Conservation (phyloP, 805 yeast species). For the Cyberlindnera euphorbiiphila region DNA sequence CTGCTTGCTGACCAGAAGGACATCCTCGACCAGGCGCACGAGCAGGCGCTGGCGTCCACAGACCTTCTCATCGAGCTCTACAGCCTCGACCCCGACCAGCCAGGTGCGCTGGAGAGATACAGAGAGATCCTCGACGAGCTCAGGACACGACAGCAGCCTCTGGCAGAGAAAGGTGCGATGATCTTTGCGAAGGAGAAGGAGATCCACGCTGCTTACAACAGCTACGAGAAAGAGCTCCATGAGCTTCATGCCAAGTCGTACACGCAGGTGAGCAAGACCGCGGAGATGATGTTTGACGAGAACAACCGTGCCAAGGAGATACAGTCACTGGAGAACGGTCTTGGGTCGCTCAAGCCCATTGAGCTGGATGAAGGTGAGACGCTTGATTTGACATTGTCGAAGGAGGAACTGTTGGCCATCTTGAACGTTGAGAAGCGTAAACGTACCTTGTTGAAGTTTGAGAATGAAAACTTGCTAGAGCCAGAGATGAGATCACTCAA, state of each 20-base stretch:
- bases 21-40: constrained; percentile 12
- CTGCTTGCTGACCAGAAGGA: constrained; percentile 10
- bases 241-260: constrained; percentile 14
- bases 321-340: constrained; percentile 13
- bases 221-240: constrained; percentile 8
- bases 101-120: constrained; percentile 4
- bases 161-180: constrained; percentile 6
- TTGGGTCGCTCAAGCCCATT: constrained; percentile 15
- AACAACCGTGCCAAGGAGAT: constrained; percentile 12
- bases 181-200: constrained; percentile 16
- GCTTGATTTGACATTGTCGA: constrained; percentile 12
- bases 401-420: constrained; percentile 19
- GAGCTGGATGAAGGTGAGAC: constrained; percentile 15
- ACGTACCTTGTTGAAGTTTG: constrained; percentile 16
- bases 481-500: constrained; percentile 20
- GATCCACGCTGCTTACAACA: constrained; percentile 11
- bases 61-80: constrained; percentile 21
- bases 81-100: constrained; percentile 12
- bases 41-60: constrained; percentile 6
- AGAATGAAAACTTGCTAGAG: constrained; percentile 18
- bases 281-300: constrained; percentile 18
- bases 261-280: constrained; percentile 15
- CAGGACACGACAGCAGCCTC: constrained; percentile 2
- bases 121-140: background rate
- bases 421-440: constrained; percentile 21